Evolutionary conservation across 2,329 filamentous ascomycete species (phyloP).

Genomic region (Trichoderma asperellum): DNA sequence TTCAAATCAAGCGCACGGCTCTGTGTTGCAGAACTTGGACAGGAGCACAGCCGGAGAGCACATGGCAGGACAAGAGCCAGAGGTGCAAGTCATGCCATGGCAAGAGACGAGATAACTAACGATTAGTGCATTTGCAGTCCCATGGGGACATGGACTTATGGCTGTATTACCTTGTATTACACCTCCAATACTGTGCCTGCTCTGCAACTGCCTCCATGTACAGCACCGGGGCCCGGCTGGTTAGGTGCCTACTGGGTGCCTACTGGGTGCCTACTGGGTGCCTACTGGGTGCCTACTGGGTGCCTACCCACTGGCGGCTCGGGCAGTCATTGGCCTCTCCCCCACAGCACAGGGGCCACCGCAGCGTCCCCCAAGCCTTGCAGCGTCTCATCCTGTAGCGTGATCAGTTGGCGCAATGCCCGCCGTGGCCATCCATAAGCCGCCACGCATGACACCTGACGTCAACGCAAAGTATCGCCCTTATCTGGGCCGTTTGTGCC

Average conservation of each 20-base stretch:
- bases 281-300: not conserved
- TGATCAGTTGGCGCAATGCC: slow-evolving; percentile 24
- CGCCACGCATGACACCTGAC: slow-evolving; percentile 28
- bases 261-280: too few relatives aligned
- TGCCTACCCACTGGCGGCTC: not conserved
- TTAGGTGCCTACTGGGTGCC: not conserved
- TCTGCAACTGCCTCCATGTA: not conserved
- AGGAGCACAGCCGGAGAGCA: not conserved
- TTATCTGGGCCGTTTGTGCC: not conserved
- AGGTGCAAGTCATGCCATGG: slow-evolving; percentile 3
- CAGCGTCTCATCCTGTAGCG: slow-evolving; percentile 22
- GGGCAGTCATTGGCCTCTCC: slow-evolving; percentile 2
- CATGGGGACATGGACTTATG: not conserved
- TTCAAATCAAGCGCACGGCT: not conserved
- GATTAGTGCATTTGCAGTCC: not conserved
- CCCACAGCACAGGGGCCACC: slow-evolving; percentile 13
- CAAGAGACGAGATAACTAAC: not conserved
- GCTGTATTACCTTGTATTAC: not conserved
- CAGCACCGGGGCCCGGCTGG: not conserved
- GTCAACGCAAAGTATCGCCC: slow-evolving; percentile 15
- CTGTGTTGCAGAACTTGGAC: slow-evolving; percentile 4
- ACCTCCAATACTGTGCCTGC: too few relatives aligned
- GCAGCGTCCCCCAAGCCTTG: slow-evolving; percentile 2
- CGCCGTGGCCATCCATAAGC: slow-evolving; percentile 27
- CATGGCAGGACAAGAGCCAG: not conserved